phyloP scores from a whole-genome alignment of 306 rosid genomes.

The Psophocarpus tetragonolobus region DNA sequence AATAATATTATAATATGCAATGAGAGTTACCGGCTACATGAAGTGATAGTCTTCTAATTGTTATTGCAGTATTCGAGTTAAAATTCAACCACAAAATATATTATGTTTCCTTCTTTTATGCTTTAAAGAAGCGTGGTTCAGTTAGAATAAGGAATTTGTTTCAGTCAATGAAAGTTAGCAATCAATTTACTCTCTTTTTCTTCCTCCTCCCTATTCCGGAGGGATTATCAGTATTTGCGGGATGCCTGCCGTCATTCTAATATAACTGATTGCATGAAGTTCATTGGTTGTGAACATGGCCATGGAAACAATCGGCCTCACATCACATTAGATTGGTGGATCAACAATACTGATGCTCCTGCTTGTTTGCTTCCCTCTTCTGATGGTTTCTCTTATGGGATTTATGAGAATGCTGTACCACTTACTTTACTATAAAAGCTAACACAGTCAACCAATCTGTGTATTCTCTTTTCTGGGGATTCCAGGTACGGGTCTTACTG shows the following conservation, averaged over 20 bases:
- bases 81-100: background rate
- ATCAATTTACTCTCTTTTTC: slow-evolving; percentile 9
- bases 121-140: background rate
- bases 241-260: slow-evolving; percentile 37
- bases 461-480: slow-evolving; percentile 40
- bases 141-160: background rate
- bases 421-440: slow-evolving; percentile 33
- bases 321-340: background rate
- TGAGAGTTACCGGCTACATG: background rate
- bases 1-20: background rate
- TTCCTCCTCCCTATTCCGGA: slow-evolving; percentile 43
- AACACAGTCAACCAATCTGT: slow-evolving; percentile 11
- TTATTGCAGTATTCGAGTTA: background rate
- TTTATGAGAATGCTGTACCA: slow-evolving; percentile 23
- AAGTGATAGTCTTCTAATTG: no score
- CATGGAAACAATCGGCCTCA: background rate
- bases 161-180: background rate
- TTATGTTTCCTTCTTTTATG: background rate
- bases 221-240: slow-evolving; percentile 81
- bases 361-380: slow-evolving; percentile 43
- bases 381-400: slow-evolving; percentile 25
- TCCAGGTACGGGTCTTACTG: slow-evolving; percentile 24
- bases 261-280: background rate
- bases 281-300: slow-evolving; percentile 66
- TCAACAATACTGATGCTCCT: background rate